phyloP scores from a whole-genome alignment of 75 land plant species.

The Pinus taeda region DNA sequence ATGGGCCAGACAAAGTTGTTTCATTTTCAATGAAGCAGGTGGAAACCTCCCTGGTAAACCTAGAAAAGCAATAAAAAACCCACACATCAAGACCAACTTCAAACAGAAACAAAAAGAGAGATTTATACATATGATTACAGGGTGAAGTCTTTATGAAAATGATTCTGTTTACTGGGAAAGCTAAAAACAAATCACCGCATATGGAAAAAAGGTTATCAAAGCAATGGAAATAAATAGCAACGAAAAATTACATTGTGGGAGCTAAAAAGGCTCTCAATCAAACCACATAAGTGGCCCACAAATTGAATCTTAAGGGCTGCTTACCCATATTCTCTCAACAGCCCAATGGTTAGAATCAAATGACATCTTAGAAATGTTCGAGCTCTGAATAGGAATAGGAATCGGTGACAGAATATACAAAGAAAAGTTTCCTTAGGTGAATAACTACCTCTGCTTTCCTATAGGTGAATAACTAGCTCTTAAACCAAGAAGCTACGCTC shows the following conservation, averaged over 20 bases:
- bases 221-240: neutral
- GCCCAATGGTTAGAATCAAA: neutral
- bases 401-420: no score
- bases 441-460: no score
- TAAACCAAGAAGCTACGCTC: neutral
- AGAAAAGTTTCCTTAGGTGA: no score
- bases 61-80: slow-evolving; percentile 1
- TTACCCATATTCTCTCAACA: neutral
- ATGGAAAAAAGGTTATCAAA: neutral
- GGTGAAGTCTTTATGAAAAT: neutral
- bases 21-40: slow-evolving; percentile 76
- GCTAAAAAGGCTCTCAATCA: neutral
- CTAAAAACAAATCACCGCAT: slow-evolving; percentile 2
- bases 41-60: slow-evolving; percentile 53
- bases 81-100: slow-evolving; percentile 2
- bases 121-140: neutral
- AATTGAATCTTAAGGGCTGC: neutral
- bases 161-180: neutral
- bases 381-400: neutral
- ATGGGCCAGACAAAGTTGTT: slow-evolving; percentile 46
- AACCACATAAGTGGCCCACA: no score
- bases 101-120: neutral
- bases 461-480: no score
- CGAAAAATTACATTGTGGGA: neutral
- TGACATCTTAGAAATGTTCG: neutral